Conservation (phyloP, 805 yeast species). For the Candida silvicultrix region DNA sequence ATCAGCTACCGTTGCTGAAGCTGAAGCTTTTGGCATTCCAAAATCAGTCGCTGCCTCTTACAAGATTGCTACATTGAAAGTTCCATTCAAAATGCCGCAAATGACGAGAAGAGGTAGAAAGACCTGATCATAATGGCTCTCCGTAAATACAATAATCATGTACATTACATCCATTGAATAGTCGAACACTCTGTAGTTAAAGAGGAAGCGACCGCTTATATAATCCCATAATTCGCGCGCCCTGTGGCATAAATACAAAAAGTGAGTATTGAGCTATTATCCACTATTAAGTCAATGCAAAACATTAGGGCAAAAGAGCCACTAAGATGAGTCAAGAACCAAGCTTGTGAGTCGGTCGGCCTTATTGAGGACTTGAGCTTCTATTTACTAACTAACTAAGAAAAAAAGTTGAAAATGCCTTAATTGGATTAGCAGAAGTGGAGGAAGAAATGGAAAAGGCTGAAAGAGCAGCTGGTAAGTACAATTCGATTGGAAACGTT, state of each 20-base stretch:
- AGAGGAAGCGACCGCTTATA: no score
- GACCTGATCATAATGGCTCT: constrained; percentile 6
- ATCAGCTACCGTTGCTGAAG: constrained; percentile 65
- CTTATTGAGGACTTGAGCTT: neutral
- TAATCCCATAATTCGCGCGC: no score
- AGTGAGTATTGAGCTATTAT: no score
- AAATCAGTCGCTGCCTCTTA: constrained; percentile 53
- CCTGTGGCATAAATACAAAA: no score
- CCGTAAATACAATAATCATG: neutral
- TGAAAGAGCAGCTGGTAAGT: constrained; percentile 48
- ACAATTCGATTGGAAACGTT: neutral
- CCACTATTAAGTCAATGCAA: no score
- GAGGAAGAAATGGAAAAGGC: constrained; percentile 54
- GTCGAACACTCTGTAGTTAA: no score
- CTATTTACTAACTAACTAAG: constrained; percentile 1
- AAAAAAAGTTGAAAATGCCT: constrained; percentile 29
- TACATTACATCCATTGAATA: neutral
- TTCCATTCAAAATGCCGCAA: constrained; percentile 87
- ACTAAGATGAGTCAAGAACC: no score
- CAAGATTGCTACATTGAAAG: constrained; percentile 77
- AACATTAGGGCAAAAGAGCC: no score
- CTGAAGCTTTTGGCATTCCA: constrained; percentile 65
- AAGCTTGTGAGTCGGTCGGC: constrained; percentile 5
- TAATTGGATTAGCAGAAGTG: constrained; percentile 45
- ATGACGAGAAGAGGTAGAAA: constrained; percentile 60